phyloP scores from a whole-genome alignment of 352 stramenopile species.

The Globisporangium apiculatum region DNA sequence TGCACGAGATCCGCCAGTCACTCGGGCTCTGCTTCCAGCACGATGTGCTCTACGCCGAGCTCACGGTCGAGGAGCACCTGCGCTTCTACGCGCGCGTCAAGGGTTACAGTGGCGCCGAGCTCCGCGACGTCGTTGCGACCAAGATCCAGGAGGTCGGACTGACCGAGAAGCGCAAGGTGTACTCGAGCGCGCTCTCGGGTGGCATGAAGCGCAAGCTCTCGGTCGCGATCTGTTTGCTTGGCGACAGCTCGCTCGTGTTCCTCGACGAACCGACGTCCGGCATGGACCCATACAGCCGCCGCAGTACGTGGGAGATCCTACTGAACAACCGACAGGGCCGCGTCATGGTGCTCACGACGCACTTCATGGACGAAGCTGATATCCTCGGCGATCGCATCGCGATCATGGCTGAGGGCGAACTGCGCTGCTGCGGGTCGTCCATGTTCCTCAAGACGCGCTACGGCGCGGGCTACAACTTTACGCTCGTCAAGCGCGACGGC shows the following conservation, averaged over 20 bases:
- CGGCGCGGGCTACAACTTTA: constrained; percentile 35
- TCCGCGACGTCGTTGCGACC: constrained; percentile 27
- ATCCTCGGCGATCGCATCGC: constrained; percentile 71
- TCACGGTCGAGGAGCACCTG: constrained; percentile 80
- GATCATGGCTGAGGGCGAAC: constrained; percentile 67
- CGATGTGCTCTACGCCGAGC: constrained; percentile 72
- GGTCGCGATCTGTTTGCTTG: constrained; percentile 86
- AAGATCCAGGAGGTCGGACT: constrained; percentile 48
- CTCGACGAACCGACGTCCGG: constrained; percentile 91
- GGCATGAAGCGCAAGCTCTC: constrained; percentile 92
- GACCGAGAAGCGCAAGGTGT: constrained; percentile 39
- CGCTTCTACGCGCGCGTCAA: constrained; percentile 66
- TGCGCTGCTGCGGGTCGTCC: constrained; percentile 44
- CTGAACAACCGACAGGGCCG: constrained; percentile 36
- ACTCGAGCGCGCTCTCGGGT: constrained; percentile 53
- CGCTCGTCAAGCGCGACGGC: constrained; percentile 24
- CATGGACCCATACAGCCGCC: constrained; percentile 93
- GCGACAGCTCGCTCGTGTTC: constrained; percentile 76
- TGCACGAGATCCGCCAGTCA: constrained; percentile 63
- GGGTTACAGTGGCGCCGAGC: constrained; percentile 32
- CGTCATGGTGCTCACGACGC: constrained; percentile 85
- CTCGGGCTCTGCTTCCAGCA: constrained; percentile 86
- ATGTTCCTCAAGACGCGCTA: constrained; percentile 72
- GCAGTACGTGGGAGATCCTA: constrained; percentile 82
- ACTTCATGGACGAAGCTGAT: constrained; percentile 93